Evolutionary conservation across 2,329 filamentous ascomycete genomes (phyloP), one percentile per base, ranked within the genome.

Genomic region (Penicillium sp.): DNA sequence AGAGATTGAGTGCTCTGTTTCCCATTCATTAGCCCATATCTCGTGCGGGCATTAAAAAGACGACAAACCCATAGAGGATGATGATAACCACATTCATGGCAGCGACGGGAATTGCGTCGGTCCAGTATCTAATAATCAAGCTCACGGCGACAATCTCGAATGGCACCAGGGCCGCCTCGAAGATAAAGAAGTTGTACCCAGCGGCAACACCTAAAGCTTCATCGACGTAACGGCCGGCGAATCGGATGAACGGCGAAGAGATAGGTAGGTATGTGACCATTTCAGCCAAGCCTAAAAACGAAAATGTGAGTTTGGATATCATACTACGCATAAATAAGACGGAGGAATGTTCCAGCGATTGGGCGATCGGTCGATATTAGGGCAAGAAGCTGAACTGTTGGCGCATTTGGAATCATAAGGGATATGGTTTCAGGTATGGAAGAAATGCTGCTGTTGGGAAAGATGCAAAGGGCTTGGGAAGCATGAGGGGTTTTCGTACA

Each of bases 1-100:
- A 79, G 45, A 92, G 64, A 64, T 93, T 93, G 74, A 92, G 56
- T 5, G 64, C 40, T 39, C 67, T 71, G 22, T 18, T 39, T 9
- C 32, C 6, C 10, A 32, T 16, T 2, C n/a, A 22, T 43, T 31
- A 44, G 52, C 11, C 11, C 9, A 3, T 4, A 18, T 32, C 5
- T 32, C 18, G 32, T 37, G n/a, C 11, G 11, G 7, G 2, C 13
- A 18, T 40, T 9, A 5, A 31, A n/a, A 38, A 18, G 22, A 11
- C 6, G n/a, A 67, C 72, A 45, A 61, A 77, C 75, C 64, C 69
- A 51, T 79, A 82, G 38, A 77, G 69, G 2, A 77, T 60, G 20
- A 81, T 72, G 9, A 78, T 68, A 38, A 78, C 76, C 2, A 76
- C 71, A 47, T 80, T 79, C 50, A 81, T 75, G 4, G 69, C 79